A percentile compares a stretch with the other conserved stretches of the same genome.
These are phyloP conservation scores for Wickerhamomyces sp. DNA, from an alignment of 1,139 yeast genomes.

Conservation along the genomic window DNA sequence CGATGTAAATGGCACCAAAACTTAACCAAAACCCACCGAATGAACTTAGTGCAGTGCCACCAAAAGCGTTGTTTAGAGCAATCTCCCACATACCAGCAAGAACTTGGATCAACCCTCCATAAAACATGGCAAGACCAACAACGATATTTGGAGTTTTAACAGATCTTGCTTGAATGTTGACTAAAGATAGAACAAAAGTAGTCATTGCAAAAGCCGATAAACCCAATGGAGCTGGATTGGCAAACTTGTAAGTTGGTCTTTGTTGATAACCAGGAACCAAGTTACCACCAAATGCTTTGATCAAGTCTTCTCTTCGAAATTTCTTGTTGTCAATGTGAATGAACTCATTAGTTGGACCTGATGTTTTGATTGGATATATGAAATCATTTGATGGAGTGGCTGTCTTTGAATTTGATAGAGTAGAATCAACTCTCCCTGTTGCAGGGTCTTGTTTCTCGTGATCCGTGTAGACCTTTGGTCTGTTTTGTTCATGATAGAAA, in stretches of 20 bases:
- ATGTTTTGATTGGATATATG: slow-evolving; percentile 24
- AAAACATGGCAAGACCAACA: slow-evolving; percentile 62
- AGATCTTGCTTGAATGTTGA: slow-evolving; percentile 59
- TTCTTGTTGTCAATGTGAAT: slow-evolving; percentile 58
- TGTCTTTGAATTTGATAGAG: not conserved
- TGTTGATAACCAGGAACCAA: slow-evolving; percentile 44
- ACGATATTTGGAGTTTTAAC: slow-evolving; percentile 43
- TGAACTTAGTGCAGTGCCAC: slow-evolving; percentile 79
- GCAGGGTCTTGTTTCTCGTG: not conserved
- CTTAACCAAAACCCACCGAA: slow-evolving; percentile 91
- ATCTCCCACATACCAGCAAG: slow-evolving; percentile 77
- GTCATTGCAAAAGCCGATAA: slow-evolving; percentile 80
- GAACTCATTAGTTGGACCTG: slow-evolving; percentile 41
- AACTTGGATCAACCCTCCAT: slow-evolving; percentile 67
- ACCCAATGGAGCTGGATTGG: slow-evolving; percentile 88
- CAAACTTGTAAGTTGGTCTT: slow-evolving; percentile 65
- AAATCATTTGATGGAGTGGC: slow-evolving; percentile 6
- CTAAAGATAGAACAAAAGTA: slow-evolving; percentile 71
- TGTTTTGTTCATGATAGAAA: slow-evolving; percentile 5
- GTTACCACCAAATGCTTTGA: slow-evolving; percentile 54
- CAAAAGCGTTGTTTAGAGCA: slow-evolving; percentile 79
- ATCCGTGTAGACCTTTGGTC: not conserved
- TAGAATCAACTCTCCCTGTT: not conserved
- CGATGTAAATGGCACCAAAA: slow-evolving; percentile 63
- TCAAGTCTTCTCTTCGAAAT: slow-evolving; percentile 46